Conservation (phyloP, 2,329 filamentous ascomycete genomes). For the Claviceps spartinae region DNA sequence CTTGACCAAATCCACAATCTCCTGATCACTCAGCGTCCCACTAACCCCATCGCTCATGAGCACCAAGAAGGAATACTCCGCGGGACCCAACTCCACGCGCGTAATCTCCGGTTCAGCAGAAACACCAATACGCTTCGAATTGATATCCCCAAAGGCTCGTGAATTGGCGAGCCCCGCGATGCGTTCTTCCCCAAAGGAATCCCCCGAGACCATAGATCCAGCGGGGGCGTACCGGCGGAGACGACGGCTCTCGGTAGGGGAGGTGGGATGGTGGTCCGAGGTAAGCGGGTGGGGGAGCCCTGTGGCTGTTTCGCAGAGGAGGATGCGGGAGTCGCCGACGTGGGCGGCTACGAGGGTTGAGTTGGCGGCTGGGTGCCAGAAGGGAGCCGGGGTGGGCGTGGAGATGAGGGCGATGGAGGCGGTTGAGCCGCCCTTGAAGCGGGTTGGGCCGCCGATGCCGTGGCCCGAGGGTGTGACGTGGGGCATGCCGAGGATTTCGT, state of each 20-base stretch:
- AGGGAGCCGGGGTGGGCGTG: constrained; percentile 80
- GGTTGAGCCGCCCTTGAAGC: constrained; percentile 90
- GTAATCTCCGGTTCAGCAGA: constrained; percentile 85
- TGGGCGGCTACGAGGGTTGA: constrained; percentile 79
- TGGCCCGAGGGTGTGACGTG: constrained; percentile 40
- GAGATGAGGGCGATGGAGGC: constrained; percentile 83
- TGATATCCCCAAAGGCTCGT: constrained; percentile 85
- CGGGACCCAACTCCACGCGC: constrained; percentile 64
- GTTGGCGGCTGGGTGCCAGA: constrained; percentile 83
- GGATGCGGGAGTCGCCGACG: constrained; percentile 82
- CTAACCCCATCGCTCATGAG: constrained; percentile 82
- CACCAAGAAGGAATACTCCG: constrained; percentile 80
- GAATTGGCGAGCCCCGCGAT: constrained; percentile 90
- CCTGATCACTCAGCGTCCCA: constrained; percentile 76
- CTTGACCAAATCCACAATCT: constrained; percentile 92
- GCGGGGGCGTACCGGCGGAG: constrained; percentile 70
- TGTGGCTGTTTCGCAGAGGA: constrained; percentile 77
- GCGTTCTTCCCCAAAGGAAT: constrained; percentile 94
- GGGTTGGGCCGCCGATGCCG: constrained; percentile 57
- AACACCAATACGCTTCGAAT: constrained; percentile 82
- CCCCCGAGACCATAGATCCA: constrained; percentile 65
- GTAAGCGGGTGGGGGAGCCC: constrained; percentile 72
- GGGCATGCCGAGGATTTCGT: constrained; percentile 63
- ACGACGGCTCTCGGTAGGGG: constrained; percentile 68
- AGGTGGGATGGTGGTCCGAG: constrained; percentile 83